Base-by-base conservation (phyloP, 129 eudicot species). In the Arctium minus region DNA sequence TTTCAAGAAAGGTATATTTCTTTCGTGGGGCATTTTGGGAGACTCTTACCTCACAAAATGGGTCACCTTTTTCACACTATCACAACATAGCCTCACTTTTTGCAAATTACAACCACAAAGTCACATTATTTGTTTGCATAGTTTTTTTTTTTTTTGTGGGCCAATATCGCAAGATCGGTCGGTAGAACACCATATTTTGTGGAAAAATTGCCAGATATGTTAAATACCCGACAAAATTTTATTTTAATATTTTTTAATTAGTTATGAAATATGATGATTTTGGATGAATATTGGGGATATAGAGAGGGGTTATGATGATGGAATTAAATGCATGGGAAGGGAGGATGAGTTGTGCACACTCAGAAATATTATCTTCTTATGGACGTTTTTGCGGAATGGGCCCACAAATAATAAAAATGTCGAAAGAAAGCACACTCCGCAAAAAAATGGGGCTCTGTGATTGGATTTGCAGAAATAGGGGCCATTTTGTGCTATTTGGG, bases 1-100 rank as follows among this genome's bases (percentile, higher is more conserved):
- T 94, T 69, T 94, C 94, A 69, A 90, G 90, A 86, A 94, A 90
- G 97, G 98, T 94, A n/a, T 67, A 48, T 67, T 77, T n/a, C 5
- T n/a, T 5, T 5, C 27, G 65, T 53, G 27, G 7, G 64, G 6
- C n/a, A 13, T 53, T 53, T 53, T 13, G 22, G 4, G 1, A 53
- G 64, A 13, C 64, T 53, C 1, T 22, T 27, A 53, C 65, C 65
- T 53, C 65, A 3, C 27, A 53, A 15, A 53, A 53, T 15, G 22
- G 65, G 27, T n/a, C 68, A 60, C 68, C 8, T 60, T 60, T 17
- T 17, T 60, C 9, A 60, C 9, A 60, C 0, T 60, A 5, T 60
- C 68, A 60, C 2, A 60, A 60, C 18, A 4, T 56, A 56, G 65
- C 65, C 0, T 15, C 65, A 15, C 7, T 56, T 46, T 44, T 17